phyloP scores from a whole-genome alignment of 371 early-diverging fungal genomes.

The Lichtheimia corymbifera region DNA sequence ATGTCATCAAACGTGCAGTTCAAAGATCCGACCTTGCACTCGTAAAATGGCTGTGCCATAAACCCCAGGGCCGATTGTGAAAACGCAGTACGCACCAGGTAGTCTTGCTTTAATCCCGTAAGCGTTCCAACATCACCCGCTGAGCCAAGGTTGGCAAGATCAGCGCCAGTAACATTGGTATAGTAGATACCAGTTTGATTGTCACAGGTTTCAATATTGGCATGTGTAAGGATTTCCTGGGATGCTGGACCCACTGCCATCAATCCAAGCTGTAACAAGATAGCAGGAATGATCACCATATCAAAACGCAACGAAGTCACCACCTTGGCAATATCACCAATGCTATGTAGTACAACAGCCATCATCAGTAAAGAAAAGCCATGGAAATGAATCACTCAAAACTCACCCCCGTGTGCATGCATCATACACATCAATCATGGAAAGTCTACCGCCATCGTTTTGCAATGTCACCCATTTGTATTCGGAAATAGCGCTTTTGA shows the following conservation, averaged over 20 bases:
- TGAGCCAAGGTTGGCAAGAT: constrained; percentile 5
- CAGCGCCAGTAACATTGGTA: neutral
- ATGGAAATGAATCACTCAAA: constrained; percentile 1
- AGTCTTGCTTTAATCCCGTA: constrained; percentile 14
- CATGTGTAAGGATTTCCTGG: constrained; percentile 6
- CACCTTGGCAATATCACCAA: constrained; percentile 7
- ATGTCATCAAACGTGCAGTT: constrained; percentile 10
- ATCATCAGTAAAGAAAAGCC: neutral
- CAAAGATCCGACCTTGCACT: neutral
- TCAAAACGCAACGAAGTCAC: constrained; percentile 1
- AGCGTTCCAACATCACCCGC: neutral
- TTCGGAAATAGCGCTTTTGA: constrained; percentile 19
- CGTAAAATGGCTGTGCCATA: neutral
- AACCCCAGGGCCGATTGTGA: constrained; percentile 6
- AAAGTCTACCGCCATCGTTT: constrained; percentile 9
- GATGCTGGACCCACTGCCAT: constrained; percentile 19
- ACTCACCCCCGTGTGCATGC: constrained; percentile 24
- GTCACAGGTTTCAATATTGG: neutral
- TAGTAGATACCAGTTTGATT: constrained; percentile 3
- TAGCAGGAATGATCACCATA: constrained; percentile 5
- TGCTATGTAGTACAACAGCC: neutral
- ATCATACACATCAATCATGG: constrained; percentile 21
- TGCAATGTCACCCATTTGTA: constrained; percentile 24
- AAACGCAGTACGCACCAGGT: constrained; percentile 6
- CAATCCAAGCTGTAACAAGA: constrained; percentile 14